Evolutionary conservation across 768 basidiomycete genomes (phyloP), one percentile per base, ranked within the genome.

Genomic region (Crassisporium funariophilum): DNA sequence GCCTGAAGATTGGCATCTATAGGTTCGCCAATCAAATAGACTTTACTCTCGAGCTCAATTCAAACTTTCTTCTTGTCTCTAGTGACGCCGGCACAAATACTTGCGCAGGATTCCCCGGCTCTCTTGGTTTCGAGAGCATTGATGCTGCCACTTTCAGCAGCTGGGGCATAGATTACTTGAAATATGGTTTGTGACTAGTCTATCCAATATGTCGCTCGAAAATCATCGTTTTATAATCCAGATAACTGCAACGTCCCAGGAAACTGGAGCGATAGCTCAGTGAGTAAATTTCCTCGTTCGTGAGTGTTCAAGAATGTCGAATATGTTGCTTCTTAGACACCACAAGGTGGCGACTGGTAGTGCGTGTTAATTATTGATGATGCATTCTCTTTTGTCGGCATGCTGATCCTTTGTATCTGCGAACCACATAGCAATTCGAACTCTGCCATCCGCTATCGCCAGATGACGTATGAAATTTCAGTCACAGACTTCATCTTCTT

Each of bases 101-200:
- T 3, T 82, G 80, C 44, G 70, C 77, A 20, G 77, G 77, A 19
- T 82, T 57, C 54, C 79, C 80, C n/a, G 79, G 71, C n/a, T 81
- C 79, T 2, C 58, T 81, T 10, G 77, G 76, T 11, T 64, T 67
- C 38, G 81, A 82, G 53, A 51, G 40, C 9, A 61, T 75, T 24
- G 81, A 81, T 59, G 81, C 79, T 1, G 62, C 69, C 16, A 79
- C 79, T 4, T 82, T 76, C 55, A 66, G 56, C 42, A 69, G 68
- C 20, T 82, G 81, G 81, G 77, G 75, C 5, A 69, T 82, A 33
- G 80, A 82, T 50, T 80, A 79, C 56, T 59, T 81, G 47, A 81
- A 81, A 69, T 81, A 81, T 56, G 78, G 78, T 71, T 38, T n/a
- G 66, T 48, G 10, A 15, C 16, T 24, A 1, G 7, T n/a, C 25